Base-by-base conservation (phyloP, 2,329 filamentous ascomycete species). In the Exophiala oligosperma region DNA sequence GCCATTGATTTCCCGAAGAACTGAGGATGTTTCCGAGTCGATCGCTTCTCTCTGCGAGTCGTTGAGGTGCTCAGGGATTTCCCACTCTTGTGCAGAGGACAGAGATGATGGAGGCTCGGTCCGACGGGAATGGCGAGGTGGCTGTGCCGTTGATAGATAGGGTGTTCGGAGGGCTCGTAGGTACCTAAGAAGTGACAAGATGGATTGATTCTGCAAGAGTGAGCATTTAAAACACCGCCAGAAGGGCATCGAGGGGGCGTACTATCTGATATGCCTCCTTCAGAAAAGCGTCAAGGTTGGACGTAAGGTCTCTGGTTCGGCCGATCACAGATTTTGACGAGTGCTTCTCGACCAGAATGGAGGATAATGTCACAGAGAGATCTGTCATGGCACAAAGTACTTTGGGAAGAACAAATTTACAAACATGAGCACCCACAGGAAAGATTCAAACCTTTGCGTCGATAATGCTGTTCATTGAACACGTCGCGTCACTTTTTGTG, bases 191-290 rank as follows among this genome's bases (percentile, higher is more conserved):
- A 99, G 85, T 51, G 88, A 90, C 61, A 84, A 77, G 61, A 97
- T 95, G 71, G 95, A 91, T 6, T 86, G 83, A 71, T 96, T 94
- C 92, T 96, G 69, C 17, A 46, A 21, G 17, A 28, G 12, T 32
- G 67, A 59, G 69, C 68, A 64, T 72, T 68, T 64, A 63, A 56
- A 56, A 56, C 41, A 12, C 26, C 43, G 40, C 32, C 32, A 35
- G 9, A 35, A 9, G 55, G 56, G 48, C 52, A 56, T 17, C 47
- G 14, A 17, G 40, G 47, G 14, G 54, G 73, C 82, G 69, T 78
- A 95, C 92, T 73, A 97, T 97, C 71, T 89, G 85, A 76, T 96
- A 94, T 53, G 94, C 94, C 76, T 97, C 93, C 71, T 93, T 92
- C 35, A 97, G 79, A 71, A 97, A 99, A 68, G 89, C 89, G 72